A percentile compares a stretch with the other conserved stretches of the same genome.
Conservation (phyloP, 805 yeast species). For the Nakazawaea laoshanensis region DNA sequence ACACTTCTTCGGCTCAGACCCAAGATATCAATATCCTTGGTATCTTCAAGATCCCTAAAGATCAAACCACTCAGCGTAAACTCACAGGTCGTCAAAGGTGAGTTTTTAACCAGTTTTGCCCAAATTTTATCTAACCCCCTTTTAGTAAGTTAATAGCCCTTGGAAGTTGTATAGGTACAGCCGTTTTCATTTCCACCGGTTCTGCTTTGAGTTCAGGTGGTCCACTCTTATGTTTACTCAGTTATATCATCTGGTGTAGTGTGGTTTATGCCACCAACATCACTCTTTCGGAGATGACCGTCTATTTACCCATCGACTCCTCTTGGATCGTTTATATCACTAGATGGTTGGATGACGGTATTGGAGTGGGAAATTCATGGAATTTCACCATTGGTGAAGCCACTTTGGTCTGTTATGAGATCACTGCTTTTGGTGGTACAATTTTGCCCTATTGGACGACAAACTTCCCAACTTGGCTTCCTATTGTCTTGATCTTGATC, state of each 20-base stretch:
- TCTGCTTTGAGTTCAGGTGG: constrained; percentile 58
- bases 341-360: constrained; percentile 68
- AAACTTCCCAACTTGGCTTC: constrained; percentile 61
- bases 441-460: constrained; percentile 70
- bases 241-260: constrained; percentile 60
- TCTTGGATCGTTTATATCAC: constrained; percentile 64
- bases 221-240: constrained; percentile 57
- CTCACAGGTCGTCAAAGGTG: constrained; percentile 9
- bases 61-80: constrained; percentile 4
- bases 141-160: constrained; percentile 51
- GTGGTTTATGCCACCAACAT: constrained; percentile 62
- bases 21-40: constrained; percentile 7
- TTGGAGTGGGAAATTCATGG: constrained; percentile 73
- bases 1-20: neutral
- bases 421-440: constrained; percentile 52
- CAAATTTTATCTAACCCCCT: neutral
- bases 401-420: constrained; percentile 75
- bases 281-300: constrained; percentile 72
- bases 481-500: constrained; percentile 52
- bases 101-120: neutral
- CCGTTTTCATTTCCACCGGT: constrained; percentile 68
- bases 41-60: constrained; percentile 9
- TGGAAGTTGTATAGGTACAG: constrained; percentile 81
- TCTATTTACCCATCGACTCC: constrained; percentile 66
- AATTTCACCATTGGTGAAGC: constrained; percentile 73